phyloP scores from a whole-genome alignment of 225 moss, liverwort and hornwort species.

The Bryum argenteum region DNA sequence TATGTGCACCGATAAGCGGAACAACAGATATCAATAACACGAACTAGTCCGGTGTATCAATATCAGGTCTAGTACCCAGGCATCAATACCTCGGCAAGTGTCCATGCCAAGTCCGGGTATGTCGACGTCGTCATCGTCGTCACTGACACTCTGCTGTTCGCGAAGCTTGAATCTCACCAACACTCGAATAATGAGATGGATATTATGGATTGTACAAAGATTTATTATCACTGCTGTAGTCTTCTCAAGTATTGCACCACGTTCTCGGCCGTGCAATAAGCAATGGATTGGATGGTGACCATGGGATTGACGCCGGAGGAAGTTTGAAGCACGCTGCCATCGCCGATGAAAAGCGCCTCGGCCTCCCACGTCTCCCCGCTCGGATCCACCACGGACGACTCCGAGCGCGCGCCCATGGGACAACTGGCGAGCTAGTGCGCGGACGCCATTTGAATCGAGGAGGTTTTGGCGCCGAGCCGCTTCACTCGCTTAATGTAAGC shows the following conservation, averaged over 20 bases:
- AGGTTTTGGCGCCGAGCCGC: conserved; percentile 27
- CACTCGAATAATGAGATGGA: too few species aligned
- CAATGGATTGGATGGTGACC: conserved; percentile 84
- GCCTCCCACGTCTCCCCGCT: conserved; percentile 78
- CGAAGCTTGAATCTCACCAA: neutral
- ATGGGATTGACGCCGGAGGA: conserved; percentile 85
- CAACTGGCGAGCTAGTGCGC: conserved; percentile 88
- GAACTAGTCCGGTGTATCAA: too few species aligned
- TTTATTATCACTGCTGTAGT: too few species aligned
- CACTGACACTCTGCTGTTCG: neutral
- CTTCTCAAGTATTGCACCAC: conserved; percentile 24
- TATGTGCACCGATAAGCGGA: neutral
- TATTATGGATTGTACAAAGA: too few species aligned
- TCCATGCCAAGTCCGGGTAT: neutral
- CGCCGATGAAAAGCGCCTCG: conserved; percentile 67
- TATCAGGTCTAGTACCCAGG: too few species aligned
- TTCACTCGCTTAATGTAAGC: conserved; percentile 39
- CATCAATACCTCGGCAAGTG: neutral
- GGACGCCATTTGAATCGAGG: conserved; percentile 43
- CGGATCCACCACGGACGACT: conserved; percentile 58
- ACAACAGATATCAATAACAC: neutral
- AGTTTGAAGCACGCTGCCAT: conserved; percentile 82
- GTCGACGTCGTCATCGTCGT: neutral
- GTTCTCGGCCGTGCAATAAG: conserved; percentile 64
- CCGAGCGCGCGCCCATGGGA: conserved; percentile 63